These are phyloP conservation scores for Isatis lusitanica DNA, from an alignment of 441 rosid species.

Conservation along the genomic window DNA sequence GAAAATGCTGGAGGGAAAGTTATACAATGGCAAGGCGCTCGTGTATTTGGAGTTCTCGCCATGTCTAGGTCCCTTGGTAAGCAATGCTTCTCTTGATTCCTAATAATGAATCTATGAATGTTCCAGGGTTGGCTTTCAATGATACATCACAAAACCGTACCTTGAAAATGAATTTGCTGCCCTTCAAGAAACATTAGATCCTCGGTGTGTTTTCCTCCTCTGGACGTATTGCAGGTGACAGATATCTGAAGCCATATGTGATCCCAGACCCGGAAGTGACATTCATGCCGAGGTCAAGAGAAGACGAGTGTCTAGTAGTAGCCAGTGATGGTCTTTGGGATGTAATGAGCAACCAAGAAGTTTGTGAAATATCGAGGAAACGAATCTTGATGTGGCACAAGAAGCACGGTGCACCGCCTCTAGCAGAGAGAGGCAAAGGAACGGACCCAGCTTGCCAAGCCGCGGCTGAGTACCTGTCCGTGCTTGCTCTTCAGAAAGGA, in stretches of 20 bases:
- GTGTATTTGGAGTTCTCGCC: conserved; percentile 90
- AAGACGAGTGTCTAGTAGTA: conserved; percentile 79
- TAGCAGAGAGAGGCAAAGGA: conserved; percentile 45
- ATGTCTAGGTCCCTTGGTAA: conserved; percentile 94
- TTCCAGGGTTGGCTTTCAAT: conserved; percentile 1
- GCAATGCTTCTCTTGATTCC: conserved; percentile 26
- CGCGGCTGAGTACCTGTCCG: conserved; percentile 75
- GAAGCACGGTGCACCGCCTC: conserved; percentile 49
- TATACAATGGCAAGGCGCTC: conserved; percentile 94
- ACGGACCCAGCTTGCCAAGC: conserved; percentile 79
- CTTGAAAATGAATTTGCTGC: conserved; percentile 10
- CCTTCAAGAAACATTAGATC: conserved; percentile 14
- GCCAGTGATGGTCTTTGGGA: conserved; percentile 97
- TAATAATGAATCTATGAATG: not conserved
- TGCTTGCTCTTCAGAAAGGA: conserved; percentile 78
- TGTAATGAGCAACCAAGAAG: conserved; percentile 86
- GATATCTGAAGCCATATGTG: conserved; percentile 85
- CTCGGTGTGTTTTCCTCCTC: not conserved
- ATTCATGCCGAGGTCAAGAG: conserved; percentile 72
- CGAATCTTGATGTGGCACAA: conserved; percentile 81
- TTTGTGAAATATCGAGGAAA: conserved; percentile 74
- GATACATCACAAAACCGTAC: not conserved
- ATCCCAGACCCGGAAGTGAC: conserved; percentile 86
- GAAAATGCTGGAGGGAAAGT: conserved; percentile 95
- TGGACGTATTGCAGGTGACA: conserved; percentile 59